These are phyloP conservation scores for Dillenia turbinata DNA, from an alignment of 164 flowering plant genomes.

Conservation along the genomic window DNA sequence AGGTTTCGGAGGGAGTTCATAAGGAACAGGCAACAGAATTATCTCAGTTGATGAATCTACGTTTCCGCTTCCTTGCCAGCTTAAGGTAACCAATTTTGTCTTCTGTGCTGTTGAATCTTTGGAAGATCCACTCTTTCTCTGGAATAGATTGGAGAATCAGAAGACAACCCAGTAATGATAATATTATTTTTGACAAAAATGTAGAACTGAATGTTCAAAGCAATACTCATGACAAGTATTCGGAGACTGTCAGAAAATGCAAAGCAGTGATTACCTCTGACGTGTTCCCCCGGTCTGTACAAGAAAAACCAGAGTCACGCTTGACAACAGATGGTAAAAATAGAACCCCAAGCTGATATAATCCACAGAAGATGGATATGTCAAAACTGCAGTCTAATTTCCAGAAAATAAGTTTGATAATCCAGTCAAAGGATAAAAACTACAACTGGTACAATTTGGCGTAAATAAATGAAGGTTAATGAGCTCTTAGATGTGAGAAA, in stretches of 20 bases:
- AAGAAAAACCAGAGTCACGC: conserved; percentile 51
- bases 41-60: conserved; percentile 35
- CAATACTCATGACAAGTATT: too few species aligned
- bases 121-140: conserved; percentile 28
- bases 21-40: conserved; percentile 74
- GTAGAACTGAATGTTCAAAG: too few species aligned
- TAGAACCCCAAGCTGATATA: conserved; percentile 80
- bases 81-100: conserved; percentile 59
- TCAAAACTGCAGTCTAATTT: too few species aligned
- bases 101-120: conserved; percentile 21
- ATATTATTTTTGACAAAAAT: too few species aligned
- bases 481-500: too few species aligned
- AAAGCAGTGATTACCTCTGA: conserved; percentile 33
- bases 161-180: neutral
- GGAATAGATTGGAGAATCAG: conserved; percentile 12
- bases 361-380: neutral
- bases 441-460: too few species aligned
- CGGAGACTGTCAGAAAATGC: too few species aligned
- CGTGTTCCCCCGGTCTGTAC: conserved; percentile 39
- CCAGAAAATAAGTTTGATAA: too few species aligned
- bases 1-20: conserved; percentile 79
- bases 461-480: too few species aligned
- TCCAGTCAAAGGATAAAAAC: too few species aligned
- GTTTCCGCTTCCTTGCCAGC: conserved; percentile 36
- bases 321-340: conserved; percentile 56